These are phyloP conservation scores for Sporormia fimetaria DNA, from an alignment of 495 filamentous ascomycete species.

Conservation along the genomic window DNA sequence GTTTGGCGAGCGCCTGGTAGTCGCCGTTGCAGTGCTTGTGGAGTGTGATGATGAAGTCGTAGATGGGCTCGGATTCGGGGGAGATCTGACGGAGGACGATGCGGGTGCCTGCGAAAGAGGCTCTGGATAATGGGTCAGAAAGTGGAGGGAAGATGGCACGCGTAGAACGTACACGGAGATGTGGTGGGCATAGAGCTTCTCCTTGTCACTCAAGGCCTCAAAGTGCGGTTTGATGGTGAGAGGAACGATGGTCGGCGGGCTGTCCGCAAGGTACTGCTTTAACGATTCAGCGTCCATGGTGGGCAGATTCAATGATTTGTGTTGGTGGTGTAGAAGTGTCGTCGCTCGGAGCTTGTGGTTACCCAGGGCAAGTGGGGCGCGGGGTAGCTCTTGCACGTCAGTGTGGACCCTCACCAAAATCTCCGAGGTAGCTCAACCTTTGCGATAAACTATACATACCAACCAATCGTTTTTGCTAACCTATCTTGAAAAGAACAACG, in stretches of 20 bases:
- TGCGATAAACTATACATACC: too few species aligned
- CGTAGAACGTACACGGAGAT: conserved; percentile 57
- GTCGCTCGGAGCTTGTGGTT: too few species aligned
- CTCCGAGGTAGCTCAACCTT: too few species aligned
- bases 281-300: conserved; percentile 41
- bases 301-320: background rate
- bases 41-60: conserved; percentile 76
- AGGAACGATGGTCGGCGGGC: conserved; percentile 72
- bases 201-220: conserved; percentile 60
- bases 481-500: too few species aligned
- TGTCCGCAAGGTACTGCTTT: conserved; percentile 75
- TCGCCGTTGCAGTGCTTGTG: conserved; percentile 64
- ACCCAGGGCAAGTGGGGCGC: too few species aligned
- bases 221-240: conserved; percentile 87
- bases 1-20: conserved; percentile 58
- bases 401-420: too few species aligned
- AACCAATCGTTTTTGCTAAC: too few species aligned
- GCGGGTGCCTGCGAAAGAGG: conserved; percentile 72
- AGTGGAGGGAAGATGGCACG: background rate
- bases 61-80: conserved; percentile 81
- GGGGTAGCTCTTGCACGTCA: too few species aligned
- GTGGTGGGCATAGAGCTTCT: conserved; percentile 83
- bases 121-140: conserved; percentile 40
- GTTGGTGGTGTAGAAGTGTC: background rate
- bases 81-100: conserved; percentile 82